Percentiles rank a stretch among this genome's conserved stretches.
These are phyloP conservation scores for Linnemannia hyalina DNA, from an alignment of 192 early-diverging fungal genomes.

Conservation along the genomic window DNA sequence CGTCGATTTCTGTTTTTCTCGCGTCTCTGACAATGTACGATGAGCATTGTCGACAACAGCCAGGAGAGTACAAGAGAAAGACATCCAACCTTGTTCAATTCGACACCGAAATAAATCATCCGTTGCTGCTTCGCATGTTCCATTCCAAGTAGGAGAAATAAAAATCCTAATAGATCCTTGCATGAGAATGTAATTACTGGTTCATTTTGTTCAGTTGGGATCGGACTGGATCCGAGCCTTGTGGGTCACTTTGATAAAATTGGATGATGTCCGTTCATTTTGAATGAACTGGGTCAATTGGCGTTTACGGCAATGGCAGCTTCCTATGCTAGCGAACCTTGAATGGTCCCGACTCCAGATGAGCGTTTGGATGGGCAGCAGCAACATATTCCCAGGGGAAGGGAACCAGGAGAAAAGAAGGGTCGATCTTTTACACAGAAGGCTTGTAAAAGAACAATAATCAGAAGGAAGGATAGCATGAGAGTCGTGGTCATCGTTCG, in stretches of 20 bases:
- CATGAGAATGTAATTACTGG: background rate
- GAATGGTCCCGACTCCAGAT: background rate
- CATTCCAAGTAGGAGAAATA: background rate
- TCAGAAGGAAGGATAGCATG: no score
- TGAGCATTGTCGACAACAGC: no score
- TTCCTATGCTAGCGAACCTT: no score
- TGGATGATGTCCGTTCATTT: background rate
- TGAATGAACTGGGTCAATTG: background rate
- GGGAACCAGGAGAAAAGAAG: background rate
- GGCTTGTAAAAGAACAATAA: background rate
- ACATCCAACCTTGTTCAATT: background rate
- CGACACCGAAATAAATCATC: background rate
- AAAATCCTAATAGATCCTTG: constrained; percentile 2
- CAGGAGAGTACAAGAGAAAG: background rate
- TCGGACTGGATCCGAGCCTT: background rate
- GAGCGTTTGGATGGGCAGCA: background rate
- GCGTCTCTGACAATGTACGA: no score
- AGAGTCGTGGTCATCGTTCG: no score
- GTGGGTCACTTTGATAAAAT: background rate
- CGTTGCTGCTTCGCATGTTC: background rate
- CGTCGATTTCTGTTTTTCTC: no score
- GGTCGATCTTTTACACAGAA: background rate
- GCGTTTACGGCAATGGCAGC: background rate
- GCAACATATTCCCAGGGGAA: background rate
- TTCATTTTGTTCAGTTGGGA: background rate